phyloP scores from a whole-genome alignment of 352 stramenopile species.

The Globisporangium solare region DNA sequence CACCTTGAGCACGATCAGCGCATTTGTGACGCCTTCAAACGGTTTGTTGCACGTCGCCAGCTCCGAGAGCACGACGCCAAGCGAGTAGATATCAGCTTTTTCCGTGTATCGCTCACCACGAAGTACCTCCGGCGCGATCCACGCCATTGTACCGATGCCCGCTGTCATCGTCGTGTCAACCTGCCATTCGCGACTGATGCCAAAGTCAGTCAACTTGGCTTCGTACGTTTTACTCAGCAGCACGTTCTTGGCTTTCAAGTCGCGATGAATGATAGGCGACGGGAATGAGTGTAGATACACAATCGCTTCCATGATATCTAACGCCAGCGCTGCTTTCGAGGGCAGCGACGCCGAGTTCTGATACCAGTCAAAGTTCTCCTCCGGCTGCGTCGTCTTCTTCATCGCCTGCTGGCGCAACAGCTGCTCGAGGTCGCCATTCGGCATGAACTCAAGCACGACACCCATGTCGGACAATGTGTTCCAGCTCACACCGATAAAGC shows the following conservation, averaged over 20 bases:
- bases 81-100: constrained; percentile 85
- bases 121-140: constrained; percentile 79
- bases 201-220: constrained; percentile 84
- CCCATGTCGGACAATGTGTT: constrained; percentile 83
- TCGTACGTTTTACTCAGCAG: constrained; percentile 57
- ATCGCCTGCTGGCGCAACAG: constrained; percentile 56
- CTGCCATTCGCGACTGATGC: constrained; percentile 70
- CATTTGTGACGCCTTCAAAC: constrained; percentile 70
- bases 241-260: constrained; percentile 80
- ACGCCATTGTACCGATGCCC: constrained; percentile 81
- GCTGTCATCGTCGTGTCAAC: constrained; percentile 82
- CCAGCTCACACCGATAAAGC: constrained; percentile 81
- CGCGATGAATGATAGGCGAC: constrained; percentile 76
- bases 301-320: constrained; percentile 73
- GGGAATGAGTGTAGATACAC: constrained; percentile 83
- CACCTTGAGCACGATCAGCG: constrained; percentile 72
- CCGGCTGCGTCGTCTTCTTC: constrained; percentile 31
- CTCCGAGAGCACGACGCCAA: constrained; percentile 77
- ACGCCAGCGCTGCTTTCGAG: constrained; percentile 47
- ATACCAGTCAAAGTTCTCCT: constrained; percentile 63
- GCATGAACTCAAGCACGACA: constrained; percentile 79
- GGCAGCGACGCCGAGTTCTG: constrained; percentile 43
- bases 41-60: constrained; percentile 60
- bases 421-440: constrained; percentile 65
- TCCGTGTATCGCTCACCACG: constrained; percentile 80